A percentile compares a stretch with the other conserved stretches of the same genome.
Evolutionary conservation across 805 yeast species (phyloP).

Genomic region (Hanseniaspora mollemarum): DNA sequence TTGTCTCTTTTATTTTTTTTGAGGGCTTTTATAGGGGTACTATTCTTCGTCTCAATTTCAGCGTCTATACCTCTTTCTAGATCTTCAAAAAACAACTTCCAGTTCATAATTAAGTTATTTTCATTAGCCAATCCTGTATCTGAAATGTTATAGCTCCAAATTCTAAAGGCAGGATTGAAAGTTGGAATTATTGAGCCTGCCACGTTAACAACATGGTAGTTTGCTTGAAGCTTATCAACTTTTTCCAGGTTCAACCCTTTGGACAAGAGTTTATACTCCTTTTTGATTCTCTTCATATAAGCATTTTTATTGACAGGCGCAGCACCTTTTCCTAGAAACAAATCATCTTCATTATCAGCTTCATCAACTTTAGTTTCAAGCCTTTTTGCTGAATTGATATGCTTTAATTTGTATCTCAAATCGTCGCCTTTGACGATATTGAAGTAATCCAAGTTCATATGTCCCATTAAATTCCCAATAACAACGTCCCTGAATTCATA

Average conservation of each 20-base stretch:
- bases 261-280: conserved; percentile 18
- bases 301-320: conserved; percentile 54
- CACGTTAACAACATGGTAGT: conserved; percentile 55
- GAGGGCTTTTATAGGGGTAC: conserved; percentile 20
- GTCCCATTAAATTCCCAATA: conserved; percentile 76
- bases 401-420: conserved; percentile 10
- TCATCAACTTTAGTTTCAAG: conserved; percentile 14
- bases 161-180: conserved; percentile 68
- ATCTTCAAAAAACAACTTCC: conserved; percentile 48
- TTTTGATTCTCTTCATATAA: conserved; percentile 37
- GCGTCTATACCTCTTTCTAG: conserved; percentile 31
- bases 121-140: conserved; percentile 33
- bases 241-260: not conserved
- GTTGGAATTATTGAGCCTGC: conserved; percentile 73
- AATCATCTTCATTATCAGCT: conserved; percentile 28
- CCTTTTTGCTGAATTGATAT: conserved; percentile 8
- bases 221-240: not conserved
- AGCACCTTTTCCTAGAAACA: conserved; percentile 43
- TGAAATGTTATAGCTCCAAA: conserved; percentile 76
- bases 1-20: conserved; percentile 36
- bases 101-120: conserved; percentile 31
- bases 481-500: conserved; percentile 76
- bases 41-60: conserved; percentile 5
- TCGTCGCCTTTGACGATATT: conserved; percentile 58
- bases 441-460: conserved; percentile 83